Evolutionary conservation across 345 rosid genomes (phyloP), one percentile per base, ranked within the genome.

Genomic region (Hypericum perforatum): DNA sequence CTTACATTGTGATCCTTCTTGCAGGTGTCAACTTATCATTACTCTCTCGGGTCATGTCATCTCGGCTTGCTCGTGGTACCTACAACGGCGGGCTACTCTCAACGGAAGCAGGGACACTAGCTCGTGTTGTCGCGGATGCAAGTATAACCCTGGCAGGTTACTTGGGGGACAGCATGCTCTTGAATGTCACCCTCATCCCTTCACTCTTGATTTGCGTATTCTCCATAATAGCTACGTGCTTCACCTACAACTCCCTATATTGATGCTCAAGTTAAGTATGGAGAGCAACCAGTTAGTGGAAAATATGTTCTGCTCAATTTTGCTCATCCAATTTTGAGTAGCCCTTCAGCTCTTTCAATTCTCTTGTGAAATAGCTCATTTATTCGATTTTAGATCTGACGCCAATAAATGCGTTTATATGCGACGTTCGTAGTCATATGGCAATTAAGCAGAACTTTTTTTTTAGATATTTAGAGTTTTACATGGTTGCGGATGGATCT

Each of bases 91-190:
- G 99, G 12, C 64, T 94, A 41, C 79, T 94, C 0, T 94, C 97
- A 0, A 94, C 97, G 5, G 97, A 94, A 75, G 97, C 99, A 0
- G 97, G 99, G 39, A 94, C 97, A 0, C 68, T 89, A 43, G 99
- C 99, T 49, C 75, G 99, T n/a, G 97, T 89, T 6, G 78, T 94
- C 37, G 97, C 99, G 3, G 97, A 94, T 61, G 94, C 41, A 39
- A 94, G 95, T 9, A 94, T 94, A 43, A 94, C 99, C 0, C 42
- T 94, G 63, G 97, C 89, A 11, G 99, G 99, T 8, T 89, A 67
- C 73, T 62, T 94, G 61, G 96, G 97, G 3, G 59, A 75, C 67
- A 75, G 69, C 11, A 68, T 13, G 68, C 89, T 94, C 16, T 60
- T 94, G 81, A 94, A 94, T 63, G 71, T 65, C 45, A 89, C 97